Evolutionary conservation across 345 rosid genomes (phyloP), one percentile per base, ranked within the genome.

Genomic region (Theobroma cacao): DNA sequence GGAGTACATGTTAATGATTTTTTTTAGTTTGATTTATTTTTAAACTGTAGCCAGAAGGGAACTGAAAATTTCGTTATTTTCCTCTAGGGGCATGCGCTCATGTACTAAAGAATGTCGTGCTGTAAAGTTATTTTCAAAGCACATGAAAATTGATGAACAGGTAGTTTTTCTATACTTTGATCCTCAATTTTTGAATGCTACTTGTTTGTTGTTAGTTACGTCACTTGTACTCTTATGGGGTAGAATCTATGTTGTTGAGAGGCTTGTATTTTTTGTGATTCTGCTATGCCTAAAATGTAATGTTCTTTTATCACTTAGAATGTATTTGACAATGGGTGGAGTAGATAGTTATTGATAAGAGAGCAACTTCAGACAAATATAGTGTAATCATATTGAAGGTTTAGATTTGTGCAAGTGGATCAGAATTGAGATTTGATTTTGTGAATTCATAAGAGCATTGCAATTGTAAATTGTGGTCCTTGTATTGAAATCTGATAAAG

Each of bases 141-240:
- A 95, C 72, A 87, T 93, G 91, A 95, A 92, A 80, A 85, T 95
- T 26, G 97, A 92, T 78, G 98, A 95, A 75, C 98, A 95, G 96
- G 98, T 92, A 83, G 22, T 50, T 24, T 53, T 55, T 28, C 31
- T 1, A 31, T 30, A 41, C 9, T 34, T 77, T 33, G 3, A 43
- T 45, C 8, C 38, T 53, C 69, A 45, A 22, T 13, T 43, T 20
- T 38, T 60, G 11, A 4, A 50, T 58, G 50, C 52, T 24, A 14
- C 36, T 58, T 15, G 28, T 18, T 2, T 56, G 41, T 63, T 40
- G 24, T 15, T 59, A 2, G 24, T 8, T 7, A 15, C 18, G 40
- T 48, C 28, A 12, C n/a, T 34, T 7, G 5, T 55, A 33, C 64
- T 66, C 22, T 47, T 45, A 13, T 24, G 36, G 30, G 22, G 20